Conservation (phyloP, 805 yeast genomes). For the Candida odintsovae region DNA sequence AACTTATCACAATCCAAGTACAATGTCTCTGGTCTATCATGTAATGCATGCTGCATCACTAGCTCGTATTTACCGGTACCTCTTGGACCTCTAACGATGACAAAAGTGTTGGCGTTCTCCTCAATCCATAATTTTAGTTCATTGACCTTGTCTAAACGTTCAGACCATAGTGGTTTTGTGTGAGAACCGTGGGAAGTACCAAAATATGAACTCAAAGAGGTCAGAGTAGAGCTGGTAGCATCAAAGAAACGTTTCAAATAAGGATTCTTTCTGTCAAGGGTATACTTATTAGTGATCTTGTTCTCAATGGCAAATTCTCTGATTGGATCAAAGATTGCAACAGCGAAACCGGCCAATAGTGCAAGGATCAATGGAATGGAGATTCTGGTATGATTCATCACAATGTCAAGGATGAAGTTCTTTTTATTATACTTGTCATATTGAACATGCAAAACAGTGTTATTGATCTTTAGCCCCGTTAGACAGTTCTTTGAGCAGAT, state of each 20-base stretch:
- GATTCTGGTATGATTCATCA: slow-evolving; percentile 74
- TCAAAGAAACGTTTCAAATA: slow-evolving; percentile 32
- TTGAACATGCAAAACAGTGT: slow-evolving; percentile 66
- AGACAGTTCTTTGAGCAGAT: slow-evolving; percentile 87
- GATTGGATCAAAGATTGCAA: slow-evolving; percentile 86
- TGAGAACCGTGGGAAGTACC: slow-evolving; percentile 9
- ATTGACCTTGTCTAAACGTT: slow-evolving; percentile 60
- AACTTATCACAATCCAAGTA: slow-evolving; percentile 76
- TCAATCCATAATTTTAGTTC: slow-evolving; percentile 73
- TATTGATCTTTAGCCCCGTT: slow-evolving; percentile 66
- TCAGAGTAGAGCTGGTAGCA: slow-evolving; percentile 24
- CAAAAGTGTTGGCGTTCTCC: slow-evolving; percentile 88
- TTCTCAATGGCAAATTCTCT: slow-evolving; percentile 72
- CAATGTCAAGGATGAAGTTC: slow-evolving; percentile 48
- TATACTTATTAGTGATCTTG: slow-evolving; percentile 58
- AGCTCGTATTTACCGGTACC: slow-evolving; percentile 91
- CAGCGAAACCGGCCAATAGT: slow-evolving; percentile 73
- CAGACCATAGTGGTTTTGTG: slow-evolving; percentile 54
- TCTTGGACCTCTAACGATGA: slow-evolving; percentile 85
- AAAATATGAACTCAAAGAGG: slow-evolving; percentile 21
- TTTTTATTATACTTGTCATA: slow-evolving; percentile 54
- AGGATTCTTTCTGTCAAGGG: slow-evolving; percentile 42
- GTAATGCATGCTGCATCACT: slow-evolving; percentile 61
- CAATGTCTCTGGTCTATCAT: slow-evolving; percentile 54
- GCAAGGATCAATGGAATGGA: slow-evolving; percentile 79